Base-by-base conservation (phyloP, 2,329 filamentous ascomycete species). In the Penicillium freii region DNA sequence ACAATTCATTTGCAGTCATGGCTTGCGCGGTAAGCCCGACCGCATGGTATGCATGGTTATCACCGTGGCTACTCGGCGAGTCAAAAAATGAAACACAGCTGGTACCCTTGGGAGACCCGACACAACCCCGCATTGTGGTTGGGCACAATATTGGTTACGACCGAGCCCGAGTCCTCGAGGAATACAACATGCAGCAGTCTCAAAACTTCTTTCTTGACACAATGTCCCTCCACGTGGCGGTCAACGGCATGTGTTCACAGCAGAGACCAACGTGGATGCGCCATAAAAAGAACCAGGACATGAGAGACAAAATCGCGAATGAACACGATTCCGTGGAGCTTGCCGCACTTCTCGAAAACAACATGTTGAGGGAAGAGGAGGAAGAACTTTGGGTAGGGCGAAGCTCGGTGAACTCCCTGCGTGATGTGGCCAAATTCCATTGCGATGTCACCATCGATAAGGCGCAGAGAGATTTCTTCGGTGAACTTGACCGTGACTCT, bases 191-290 rank as follows among this genome's bases (percentile, higher is more conserved):
- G 40, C 80, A 85, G 54, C 93, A 97, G 73, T 88, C 91, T 1
- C 85, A 86, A 39, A 97, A 92, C 65, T 88, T 85, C 43, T 99
- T 96, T 71, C 77, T 99, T 51, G 94, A 99, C 72, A 99, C 94
- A 31, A 99, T 99, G 94, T 97, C 93, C 1, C 79, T 99, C 21
- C 94, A 99, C 72, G 93, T 96, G 8, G 95, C 95, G 2, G 93
- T 96, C 25, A 99, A 99, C 71, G 94, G 94, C 61, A 99, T 99
- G 94, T 99, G 94, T 75, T 97, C 94, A 23, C 88, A 90, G 63
- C 94, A 99, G 74, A 85, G 94, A 49, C 94, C 95, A 9, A 96
- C 91, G 0, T 99, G 94, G 94, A 92, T 97, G 87, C 95, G 91
- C 73, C 91, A 96, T 74, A 90, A 91, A 71, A 99, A 99, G 77